A percentile compares a stretch with the other conserved stretches of the same genome.
These are phyloP conservation scores for Neophaeococcomyces mojaviensis DNA, from an alignment of 2,329 filamentous ascomycete species.

Conservation along the genomic window DNA sequence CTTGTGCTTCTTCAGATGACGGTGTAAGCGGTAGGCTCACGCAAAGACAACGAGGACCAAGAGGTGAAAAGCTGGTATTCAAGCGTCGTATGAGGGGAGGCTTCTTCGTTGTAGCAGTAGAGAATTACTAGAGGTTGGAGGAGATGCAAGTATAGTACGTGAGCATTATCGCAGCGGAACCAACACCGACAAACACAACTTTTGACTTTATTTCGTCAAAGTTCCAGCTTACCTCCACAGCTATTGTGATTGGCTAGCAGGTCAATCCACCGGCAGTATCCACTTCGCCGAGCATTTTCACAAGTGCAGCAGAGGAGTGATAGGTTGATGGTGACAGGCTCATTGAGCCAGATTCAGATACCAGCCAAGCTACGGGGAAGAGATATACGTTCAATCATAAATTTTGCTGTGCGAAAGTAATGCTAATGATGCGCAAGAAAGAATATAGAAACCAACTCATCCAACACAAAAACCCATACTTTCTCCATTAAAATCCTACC, in stretches of 20 bases:
- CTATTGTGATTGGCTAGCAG: not conserved
- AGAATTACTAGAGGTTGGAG: no score
- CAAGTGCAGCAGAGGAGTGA: no score
- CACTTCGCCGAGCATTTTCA: no score
- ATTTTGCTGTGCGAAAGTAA: not conserved
- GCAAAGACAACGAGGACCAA: no score
- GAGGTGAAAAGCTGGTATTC: no score
- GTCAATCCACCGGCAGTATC: no score
- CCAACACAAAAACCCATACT: not conserved
- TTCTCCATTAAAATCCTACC: not conserved
- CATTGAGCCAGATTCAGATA: not conserved
- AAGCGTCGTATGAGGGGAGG: no score
- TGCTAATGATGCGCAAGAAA: no score
- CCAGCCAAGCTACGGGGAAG: not conserved
- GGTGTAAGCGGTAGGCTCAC: no score
- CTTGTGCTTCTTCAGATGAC: no score
- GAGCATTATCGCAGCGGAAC: not conserved
- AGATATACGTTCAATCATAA: not conserved
- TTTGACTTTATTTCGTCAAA: not conserved
- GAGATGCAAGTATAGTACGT: not conserved
- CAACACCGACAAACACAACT: not conserved
- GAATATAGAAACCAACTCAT: not conserved
- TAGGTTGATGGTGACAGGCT: no score
- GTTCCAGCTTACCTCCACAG: slow-evolving; percentile 2
- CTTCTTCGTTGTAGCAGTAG: no score